These are phyloP conservation scores for Monilinia vaccinii-corymbosi DNA, from an alignment of 2,329 filamentous ascomycete species.

Conservation along the genomic window DNA sequence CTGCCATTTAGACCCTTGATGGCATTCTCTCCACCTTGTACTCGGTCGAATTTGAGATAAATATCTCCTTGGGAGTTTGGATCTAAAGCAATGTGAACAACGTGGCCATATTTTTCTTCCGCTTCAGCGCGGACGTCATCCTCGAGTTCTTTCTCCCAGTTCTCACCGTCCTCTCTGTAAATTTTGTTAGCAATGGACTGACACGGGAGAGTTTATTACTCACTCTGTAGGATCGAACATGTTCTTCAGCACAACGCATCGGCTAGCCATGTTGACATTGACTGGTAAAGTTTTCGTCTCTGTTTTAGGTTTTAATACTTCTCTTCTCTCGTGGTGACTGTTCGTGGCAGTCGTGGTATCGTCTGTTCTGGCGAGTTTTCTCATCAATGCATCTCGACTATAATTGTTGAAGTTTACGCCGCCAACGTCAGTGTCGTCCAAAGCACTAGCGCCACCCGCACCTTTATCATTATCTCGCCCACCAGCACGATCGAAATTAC, in stretches of 20 bases:
- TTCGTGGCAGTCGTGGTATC: conserved; percentile 55
- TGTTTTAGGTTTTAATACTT: conserved; percentile 68
- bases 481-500: conserved; percentile 81
- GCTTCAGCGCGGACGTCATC: conserved; percentile 90
- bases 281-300: conserved; percentile 71
- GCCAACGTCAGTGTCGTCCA: conserved; percentile 95
- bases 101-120: conserved; percentile 89
- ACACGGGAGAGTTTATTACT: conserved; percentile 33
- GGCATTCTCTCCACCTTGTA: conserved; percentile 91
- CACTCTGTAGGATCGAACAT: conserved; percentile 93
- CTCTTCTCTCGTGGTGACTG: conserved; percentile 49
- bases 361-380: conserved; percentile 93
- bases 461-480: conserved; percentile 83
- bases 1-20: conserved; percentile 96
- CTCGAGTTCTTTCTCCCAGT: conserved; percentile 89
- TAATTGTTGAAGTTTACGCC: conserved; percentile 99
- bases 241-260: conserved; percentile 89
- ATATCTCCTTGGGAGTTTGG: conserved; percentile 91
- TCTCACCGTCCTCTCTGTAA: conserved; percentile 70
- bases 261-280: conserved; percentile 84
- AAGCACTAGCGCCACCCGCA: conserved; percentile 78
- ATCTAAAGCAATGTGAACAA: conserved; percentile 94
- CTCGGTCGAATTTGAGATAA: conserved; percentile 95
- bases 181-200: conserved; percentile 28
- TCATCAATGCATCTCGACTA: conserved; percentile 96